Percentiles rank a stretch among this genome's conserved stretches.
Evolutionary conservation across 352 stramenopile species (phyloP).

Genomic region (Phytophthora pluvialis): DNA sequence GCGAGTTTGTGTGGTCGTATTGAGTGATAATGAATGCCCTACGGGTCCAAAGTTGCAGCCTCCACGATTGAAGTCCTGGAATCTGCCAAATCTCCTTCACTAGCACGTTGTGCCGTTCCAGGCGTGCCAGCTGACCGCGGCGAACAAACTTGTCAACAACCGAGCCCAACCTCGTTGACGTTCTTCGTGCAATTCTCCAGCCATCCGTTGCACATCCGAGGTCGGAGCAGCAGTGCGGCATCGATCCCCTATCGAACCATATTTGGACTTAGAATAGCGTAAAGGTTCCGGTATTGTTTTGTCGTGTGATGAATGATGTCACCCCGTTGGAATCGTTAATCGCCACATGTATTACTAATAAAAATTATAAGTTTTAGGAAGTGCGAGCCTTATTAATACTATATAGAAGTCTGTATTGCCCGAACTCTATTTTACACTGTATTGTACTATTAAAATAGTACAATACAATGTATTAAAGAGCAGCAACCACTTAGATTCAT

Average conservation of each 20-base stretch:
- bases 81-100: conserved; percentile 25
- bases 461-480: no score
- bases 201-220: conserved; percentile 4
- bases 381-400: no score
- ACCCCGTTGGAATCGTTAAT: conserved; percentile 1
- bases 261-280: conserved; percentile 7
- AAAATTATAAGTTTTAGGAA: no score
- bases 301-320: conserved; percentile 16
- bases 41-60: conserved; percentile 1
- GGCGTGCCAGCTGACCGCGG: conserved; percentile 14
- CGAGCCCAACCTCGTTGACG: not conserved
- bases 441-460: no score
- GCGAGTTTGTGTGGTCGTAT: not conserved
- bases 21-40: conserved; percentile 10
- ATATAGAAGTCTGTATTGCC: no score
- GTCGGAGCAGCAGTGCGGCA: conserved; percentile 2
- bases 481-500: no score
- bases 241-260: conserved; percentile 14
- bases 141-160: conserved; percentile 27
- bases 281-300: conserved; percentile 20
- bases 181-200: conserved; percentile 8
- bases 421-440: no score
- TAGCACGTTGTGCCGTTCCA: conserved; percentile 10
- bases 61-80: conserved; percentile 15
- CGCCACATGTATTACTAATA: not conserved